Conservation (phyloP, 495 filamentous ascomycete genomes). For the Xylona heveae region DNA sequence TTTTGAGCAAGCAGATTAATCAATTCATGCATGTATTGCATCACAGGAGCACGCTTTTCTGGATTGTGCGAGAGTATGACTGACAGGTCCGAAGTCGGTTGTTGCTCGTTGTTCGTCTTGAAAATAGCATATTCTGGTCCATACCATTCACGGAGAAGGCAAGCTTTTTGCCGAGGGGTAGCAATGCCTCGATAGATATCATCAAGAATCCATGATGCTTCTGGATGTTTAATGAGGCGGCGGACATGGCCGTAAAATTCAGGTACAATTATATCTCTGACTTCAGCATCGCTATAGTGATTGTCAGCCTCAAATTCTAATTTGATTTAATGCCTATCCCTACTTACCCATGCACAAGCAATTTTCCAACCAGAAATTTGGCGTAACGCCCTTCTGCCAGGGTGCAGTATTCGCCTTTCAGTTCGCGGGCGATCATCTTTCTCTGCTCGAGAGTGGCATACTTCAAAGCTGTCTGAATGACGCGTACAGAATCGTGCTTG, state of each 20-base stretch:
- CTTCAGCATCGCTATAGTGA: constrained; percentile 41
- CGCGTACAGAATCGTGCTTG: constrained; percentile 91
- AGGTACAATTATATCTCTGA: constrained; percentile 65
- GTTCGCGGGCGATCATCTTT: constrained; percentile 66
- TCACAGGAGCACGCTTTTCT: constrained; percentile 66
- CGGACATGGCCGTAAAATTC: constrained; percentile 89
- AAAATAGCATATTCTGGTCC: constrained; percentile 83
- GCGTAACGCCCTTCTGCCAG: constrained; percentile 88
- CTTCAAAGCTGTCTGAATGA: constrained; percentile 90
- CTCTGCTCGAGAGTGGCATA: constrained; percentile 72
- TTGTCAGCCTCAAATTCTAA: no score
- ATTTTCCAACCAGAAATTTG: constrained; percentile 88
- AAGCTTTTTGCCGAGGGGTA: constrained; percentile 60
- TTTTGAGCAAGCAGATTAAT: constrained; percentile 87
- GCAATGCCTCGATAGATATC: constrained; percentile 82
- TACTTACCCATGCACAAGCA: constrained; percentile 56
- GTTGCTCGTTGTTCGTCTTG: constrained; percentile 25
- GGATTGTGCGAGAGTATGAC: constrained; percentile 53
- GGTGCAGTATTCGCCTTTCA: constrained; percentile 65
- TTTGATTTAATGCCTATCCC: no score
- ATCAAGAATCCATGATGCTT: constrained; percentile 92
- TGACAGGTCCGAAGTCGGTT: constrained; percentile 36
- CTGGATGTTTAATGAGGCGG: constrained; percentile 83
- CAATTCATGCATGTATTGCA: constrained; percentile 63
- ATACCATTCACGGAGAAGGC: constrained; percentile 87